Evolutionary conservation across 108 stramenopile species (phyloP).

Genomic region (Nitzschia sp.): DNA sequence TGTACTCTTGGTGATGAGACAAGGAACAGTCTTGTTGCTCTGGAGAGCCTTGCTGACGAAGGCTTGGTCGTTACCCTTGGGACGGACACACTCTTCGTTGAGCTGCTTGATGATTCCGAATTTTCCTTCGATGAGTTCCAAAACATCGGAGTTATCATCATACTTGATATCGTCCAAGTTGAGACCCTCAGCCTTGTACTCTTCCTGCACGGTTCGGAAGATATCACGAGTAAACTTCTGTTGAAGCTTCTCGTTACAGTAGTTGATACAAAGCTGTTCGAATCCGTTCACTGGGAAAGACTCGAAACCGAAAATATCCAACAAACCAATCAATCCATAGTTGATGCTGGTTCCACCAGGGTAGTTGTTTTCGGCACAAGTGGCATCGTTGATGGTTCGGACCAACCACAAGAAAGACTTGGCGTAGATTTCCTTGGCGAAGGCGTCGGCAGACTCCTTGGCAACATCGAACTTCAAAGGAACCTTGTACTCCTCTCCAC

Average conservation of each 20-base stretch:
- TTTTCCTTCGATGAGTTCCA: slow-evolving; percentile 91
- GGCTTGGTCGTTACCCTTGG: slow-evolving; percentile 80
- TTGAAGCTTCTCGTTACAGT: slow-evolving; percentile 90
- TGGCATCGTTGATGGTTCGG: slow-evolving; percentile 77
- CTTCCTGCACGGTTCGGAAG: slow-evolving; percentile 82
- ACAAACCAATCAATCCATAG: slow-evolving; percentile 85
- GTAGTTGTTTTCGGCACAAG: slow-evolving; percentile 55
- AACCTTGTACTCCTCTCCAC: slow-evolving; percentile 78
- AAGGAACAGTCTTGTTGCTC: slow-evolving; percentile 55
- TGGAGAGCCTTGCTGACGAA: slow-evolving; percentile 68
- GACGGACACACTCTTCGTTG: slow-evolving; percentile 94
- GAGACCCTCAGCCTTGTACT: slow-evolving; percentile 92
- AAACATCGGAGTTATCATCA: slow-evolving; percentile 89
- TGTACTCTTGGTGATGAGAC: slow-evolving; percentile 48
- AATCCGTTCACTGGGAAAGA: slow-evolving; percentile 88
- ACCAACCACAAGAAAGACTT: slow-evolving; percentile 84
- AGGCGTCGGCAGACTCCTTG: slow-evolving; percentile 85
- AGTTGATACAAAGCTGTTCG: slow-evolving; percentile 94
- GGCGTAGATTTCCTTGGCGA: slow-evolving; percentile 92
- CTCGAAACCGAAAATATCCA: slow-evolving; percentile 99
- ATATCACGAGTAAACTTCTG: slow-evolving; percentile 89
- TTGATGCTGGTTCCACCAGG: slow-evolving; percentile 37
- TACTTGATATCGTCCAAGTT: slow-evolving; percentile 81
- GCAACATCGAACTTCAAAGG: slow-evolving; percentile 69
- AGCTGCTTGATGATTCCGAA: slow-evolving; percentile 87